A percentile compares a stretch with the other conserved stretches of the same genome.
Conservation (phyloP, 768 basidiomycete species). For the Mycena belliarum region DNA sequence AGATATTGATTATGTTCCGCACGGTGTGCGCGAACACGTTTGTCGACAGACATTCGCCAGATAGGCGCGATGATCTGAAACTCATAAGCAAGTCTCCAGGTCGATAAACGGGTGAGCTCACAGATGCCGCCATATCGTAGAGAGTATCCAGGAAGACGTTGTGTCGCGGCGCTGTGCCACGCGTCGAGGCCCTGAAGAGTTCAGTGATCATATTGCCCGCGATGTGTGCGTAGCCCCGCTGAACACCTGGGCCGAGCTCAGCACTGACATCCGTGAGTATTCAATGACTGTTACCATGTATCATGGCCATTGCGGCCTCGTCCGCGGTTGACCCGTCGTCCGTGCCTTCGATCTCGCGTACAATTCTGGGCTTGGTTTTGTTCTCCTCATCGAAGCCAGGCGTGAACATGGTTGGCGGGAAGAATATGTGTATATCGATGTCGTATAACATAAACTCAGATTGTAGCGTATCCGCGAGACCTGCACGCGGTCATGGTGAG, state of each 20-base stretch:
- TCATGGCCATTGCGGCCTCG: slow-evolving; percentile 58
- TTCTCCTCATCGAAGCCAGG: slow-evolving; percentile 80
- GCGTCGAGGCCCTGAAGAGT: slow-evolving; percentile 67
- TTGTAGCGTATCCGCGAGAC: slow-evolving; percentile 80
- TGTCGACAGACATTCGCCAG: slow-evolving; percentile 54
- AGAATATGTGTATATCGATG: slow-evolving; percentile 78
- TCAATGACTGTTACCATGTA: slow-evolving; percentile 51
- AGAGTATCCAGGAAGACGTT: slow-evolving; percentile 59
- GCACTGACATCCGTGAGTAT: neutral
- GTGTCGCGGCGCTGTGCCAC: slow-evolving; percentile 62
- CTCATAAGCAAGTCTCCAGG: slow-evolving; percentile 2
- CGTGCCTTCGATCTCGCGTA: slow-evolving; percentile 70
- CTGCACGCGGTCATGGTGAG: slow-evolving; percentile 38
- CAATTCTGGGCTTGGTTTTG: slow-evolving; percentile 72
- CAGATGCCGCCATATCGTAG: slow-evolving; percentile 47
- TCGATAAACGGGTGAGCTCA: slow-evolving; percentile 28
- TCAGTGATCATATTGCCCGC: slow-evolving; percentile 68
- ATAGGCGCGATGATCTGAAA: slow-evolving; percentile 51
- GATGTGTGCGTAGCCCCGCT: slow-evolving; percentile 74
- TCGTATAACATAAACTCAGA: slow-evolving; percentile 78
- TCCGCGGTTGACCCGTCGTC: slow-evolving; percentile 68
- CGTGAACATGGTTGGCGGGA: slow-evolving; percentile 79
- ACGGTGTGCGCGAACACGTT: slow-evolving; percentile 43
- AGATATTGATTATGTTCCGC: slow-evolving; percentile 51
- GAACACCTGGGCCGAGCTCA: slow-evolving; percentile 50